Base-by-base conservation (phyloP, 2,329 filamentous ascomycete genomes). In the Berkeleyomyces basicola region DNA sequence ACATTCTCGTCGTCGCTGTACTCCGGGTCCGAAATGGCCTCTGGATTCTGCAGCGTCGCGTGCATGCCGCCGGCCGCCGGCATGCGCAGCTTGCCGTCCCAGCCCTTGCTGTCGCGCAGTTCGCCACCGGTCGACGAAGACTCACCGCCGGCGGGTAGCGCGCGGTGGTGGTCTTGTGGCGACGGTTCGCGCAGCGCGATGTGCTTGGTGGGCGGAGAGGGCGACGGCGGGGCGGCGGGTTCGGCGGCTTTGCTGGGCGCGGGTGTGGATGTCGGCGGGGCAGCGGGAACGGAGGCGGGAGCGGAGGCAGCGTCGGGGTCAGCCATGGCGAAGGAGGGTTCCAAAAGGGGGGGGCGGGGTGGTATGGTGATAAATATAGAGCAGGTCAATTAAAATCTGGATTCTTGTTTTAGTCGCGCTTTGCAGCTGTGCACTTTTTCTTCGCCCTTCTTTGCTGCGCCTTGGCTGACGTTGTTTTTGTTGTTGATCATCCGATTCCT, bases 1-100 rank as follows among this genome's bases (percentile, higher is more conserved):
- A 85, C 79, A 65, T 85, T 82, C 66, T 84, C 81, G 9, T 84
- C 82, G 67, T 80, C 90, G 14, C 88, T 93, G 70, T 92, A 90
- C 63, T 96, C 90, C 0, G 88, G 83, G 69, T 96, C 90, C 51
- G 87, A 87, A 60, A 95, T 74, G 7, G 87, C 88, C 70, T 93
- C 89, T 2, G 89, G 87, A 69, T 95, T 95, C 33, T 81, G 77
- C 57, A 95, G 76, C 40, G 82, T 76, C 1, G 84, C 79, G 33
- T 55, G 55, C 23, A 23, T 2, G 23, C 23, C 23, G 23, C 23
- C 2, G 51, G 51, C 33, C 33, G 51, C 33, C 70, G 82, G 85
- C 59, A 96, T 75, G 46, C 88, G 80, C 64, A 92, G 78, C 74
- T 92, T 92, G 66, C 88, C 88, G 72, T 92, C 88, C 88, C 88